phyloP scores from a whole-genome alignment of 176 grass and related monocot genomes.

The Paspalum notatum region DNA sequence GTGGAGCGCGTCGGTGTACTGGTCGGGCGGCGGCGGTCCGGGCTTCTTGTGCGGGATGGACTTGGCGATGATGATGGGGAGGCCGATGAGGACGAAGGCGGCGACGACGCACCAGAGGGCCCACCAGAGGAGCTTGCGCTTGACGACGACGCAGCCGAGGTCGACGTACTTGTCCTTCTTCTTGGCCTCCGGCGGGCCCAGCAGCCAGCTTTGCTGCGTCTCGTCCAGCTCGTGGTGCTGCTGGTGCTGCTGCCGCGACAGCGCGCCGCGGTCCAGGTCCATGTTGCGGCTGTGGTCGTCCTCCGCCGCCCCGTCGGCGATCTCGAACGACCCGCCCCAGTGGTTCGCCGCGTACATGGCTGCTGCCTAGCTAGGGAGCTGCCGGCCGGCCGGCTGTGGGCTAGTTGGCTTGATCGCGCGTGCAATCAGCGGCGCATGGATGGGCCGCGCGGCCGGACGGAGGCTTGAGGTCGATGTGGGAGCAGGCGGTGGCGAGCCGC shows the following conservation, averaged over 20 bases:
- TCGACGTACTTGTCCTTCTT: slow-evolving; percentile 98
- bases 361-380: not conserved
- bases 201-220: slow-evolving; percentile 97
- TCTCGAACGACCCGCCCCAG: slow-evolving; percentile 94
- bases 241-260: slow-evolving; percentile 43
- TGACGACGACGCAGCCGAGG: slow-evolving; percentile 81
- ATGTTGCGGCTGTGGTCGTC: slow-evolving; percentile 89
- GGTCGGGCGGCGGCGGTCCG: slow-evolving; percentile 53
- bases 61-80: slow-evolving; percentile 92
- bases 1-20: slow-evolving; percentile 80
- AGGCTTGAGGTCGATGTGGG: not conserved
- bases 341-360: slow-evolving; percentile 74
- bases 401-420: not conserved
- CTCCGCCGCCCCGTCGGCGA: slow-evolving; percentile 55
- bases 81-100: slow-evolving; percentile 76
- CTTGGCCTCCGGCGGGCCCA: slow-evolving; percentile 75
- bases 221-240: slow-evolving; percentile 79
- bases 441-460: not conserved
- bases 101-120: slow-evolving; percentile 51
- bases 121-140: slow-evolving; percentile 84
- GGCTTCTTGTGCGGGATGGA: slow-evolving; percentile 84
- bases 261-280: slow-evolving; percentile 70
- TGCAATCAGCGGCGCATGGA: slow-evolving; percentile 30
- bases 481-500: not conserved
- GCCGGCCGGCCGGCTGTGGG: not conserved